phyloP scores from a whole-genome alignment of 2,329 filamentous ascomycete species.

The Ophiostoma sp. region DNA sequence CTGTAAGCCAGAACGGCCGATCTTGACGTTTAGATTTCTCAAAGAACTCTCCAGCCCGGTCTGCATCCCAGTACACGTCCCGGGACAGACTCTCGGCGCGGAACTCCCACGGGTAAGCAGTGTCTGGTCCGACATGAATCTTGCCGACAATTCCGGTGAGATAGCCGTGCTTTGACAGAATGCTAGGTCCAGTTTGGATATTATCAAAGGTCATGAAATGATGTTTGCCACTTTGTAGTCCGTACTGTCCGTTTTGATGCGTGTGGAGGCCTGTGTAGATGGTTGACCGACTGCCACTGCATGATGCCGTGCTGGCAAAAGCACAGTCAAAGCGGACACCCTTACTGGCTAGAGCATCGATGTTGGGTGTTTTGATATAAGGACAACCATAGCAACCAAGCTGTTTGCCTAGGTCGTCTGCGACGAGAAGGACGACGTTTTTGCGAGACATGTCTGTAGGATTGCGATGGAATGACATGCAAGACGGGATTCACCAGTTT shows the following conservation, averaged over 20 bases:
- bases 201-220: conserved; percentile 44
- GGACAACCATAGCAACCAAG: conserved; percentile 20
- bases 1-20: conserved; percentile 42
- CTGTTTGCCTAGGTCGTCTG: conserved; percentile 10
- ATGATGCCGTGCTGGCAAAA: conserved; percentile 45
- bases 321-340: conserved; percentile 38
- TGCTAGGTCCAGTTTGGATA: conserved; percentile 38
- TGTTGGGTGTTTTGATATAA: conserved; percentile 36
- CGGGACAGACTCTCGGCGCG: conserved; percentile 40
- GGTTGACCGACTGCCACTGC: conserved; percentile 43
- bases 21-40: conserved; percentile 31
- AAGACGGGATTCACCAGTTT: neutral
- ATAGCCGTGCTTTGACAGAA: conserved; percentile 40
- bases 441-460: conserved; percentile 17
- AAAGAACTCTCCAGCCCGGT: conserved; percentile 38
- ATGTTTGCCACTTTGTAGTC: conserved; percentile 36
- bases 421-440: conserved; percentile 22
- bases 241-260: conserved; percentile 46
- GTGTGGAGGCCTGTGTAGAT: conserved; percentile 48
- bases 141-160: conserved; percentile 46
- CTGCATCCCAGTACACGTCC: conserved; percentile 40
- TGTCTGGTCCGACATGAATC: conserved; percentile 42
- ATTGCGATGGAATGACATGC: neutral
- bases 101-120: conserved; percentile 41
- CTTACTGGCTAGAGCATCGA: conserved; percentile 38